phyloP scores from a whole-genome alignment of 495 filamentous ascomycete genomes.

The Penicillium egyptiacum region DNA sequence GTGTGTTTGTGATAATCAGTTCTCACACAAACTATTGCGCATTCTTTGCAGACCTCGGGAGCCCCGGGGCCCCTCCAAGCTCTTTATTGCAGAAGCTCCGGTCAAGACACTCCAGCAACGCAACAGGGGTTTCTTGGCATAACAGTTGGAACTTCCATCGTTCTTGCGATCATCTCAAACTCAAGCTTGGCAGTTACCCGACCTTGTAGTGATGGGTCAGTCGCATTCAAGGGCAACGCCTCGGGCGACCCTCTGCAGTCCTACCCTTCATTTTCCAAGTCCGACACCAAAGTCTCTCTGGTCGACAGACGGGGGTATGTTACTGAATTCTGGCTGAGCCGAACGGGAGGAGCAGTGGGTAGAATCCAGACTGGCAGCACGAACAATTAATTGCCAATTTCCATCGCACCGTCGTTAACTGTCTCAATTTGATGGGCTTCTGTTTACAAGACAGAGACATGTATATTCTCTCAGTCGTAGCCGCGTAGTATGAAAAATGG shows the following conservation, averaged over 20 bases:
- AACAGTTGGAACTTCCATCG: slow-evolving; percentile 27
- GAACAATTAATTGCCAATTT: no score
- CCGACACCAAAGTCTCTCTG: slow-evolving; percentile 89
- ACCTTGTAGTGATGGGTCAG: slow-evolving; percentile 75
- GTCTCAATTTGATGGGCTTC: no score
- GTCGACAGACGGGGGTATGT: no score
- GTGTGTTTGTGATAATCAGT: not conserved
- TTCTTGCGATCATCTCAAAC: slow-evolving; percentile 28
- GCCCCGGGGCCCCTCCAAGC: slow-evolving; percentile 11
- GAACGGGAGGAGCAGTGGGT: no score
- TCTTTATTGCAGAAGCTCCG: slow-evolving; percentile 26
- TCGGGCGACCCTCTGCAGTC: slow-evolving; percentile 63
- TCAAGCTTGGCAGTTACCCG: slow-evolving; percentile 40
- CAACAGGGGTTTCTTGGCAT: slow-evolving; percentile 30
- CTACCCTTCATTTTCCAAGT: slow-evolving; percentile 88
- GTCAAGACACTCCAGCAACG: slow-evolving; percentile 44
- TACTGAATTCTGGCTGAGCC: no score
- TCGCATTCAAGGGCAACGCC: slow-evolving; percentile 74
- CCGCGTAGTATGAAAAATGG: no score
- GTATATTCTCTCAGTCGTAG: no score
- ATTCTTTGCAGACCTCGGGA: slow-evolving; percentile 17
- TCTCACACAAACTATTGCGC: slow-evolving; percentile 12
- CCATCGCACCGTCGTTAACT: no score
- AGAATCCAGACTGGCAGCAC: no score
- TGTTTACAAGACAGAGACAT: no score